Conservation (phyloP, 2,329 filamentous ascomycete genomes). For the Aspergillus pseudoterreus region DNA sequence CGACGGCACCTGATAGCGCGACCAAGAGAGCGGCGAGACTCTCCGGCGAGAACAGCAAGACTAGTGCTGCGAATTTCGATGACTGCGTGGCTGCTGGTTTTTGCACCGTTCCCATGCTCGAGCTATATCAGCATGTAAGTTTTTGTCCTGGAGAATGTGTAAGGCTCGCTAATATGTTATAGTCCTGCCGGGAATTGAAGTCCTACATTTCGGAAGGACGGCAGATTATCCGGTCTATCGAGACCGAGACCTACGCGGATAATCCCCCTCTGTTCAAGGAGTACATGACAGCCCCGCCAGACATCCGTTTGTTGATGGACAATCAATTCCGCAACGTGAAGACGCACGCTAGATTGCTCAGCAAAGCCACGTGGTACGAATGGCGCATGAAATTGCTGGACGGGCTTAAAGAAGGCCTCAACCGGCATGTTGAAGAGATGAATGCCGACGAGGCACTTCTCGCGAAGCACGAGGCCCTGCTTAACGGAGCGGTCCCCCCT, state of each 20-base stretch:
- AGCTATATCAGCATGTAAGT: constrained; percentile 84
- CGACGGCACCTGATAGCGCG: constrained; percentile 58
- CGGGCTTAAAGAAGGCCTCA: constrained; percentile 75
- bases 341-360: constrained; percentile 80
- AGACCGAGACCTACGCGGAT: constrained; percentile 80
- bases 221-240: constrained; percentile 84
- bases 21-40: constrained; percentile 27
- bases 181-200: constrained; percentile 89
- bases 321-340: constrained; percentile 98
- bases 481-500: constrained; percentile 65
- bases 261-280: constrained; percentile 90
- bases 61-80: constrained; percentile 53
- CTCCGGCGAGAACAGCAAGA: constrained; percentile 22
- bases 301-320: constrained; percentile 84
- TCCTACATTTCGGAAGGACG: constrained; percentile 94
- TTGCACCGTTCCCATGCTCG: constrained; percentile 87
- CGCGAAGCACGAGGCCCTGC: constrained; percentile 62
- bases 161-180: constrained; percentile 24
- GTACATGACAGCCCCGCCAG: constrained; percentile 79
- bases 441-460: constrained; percentile 66
- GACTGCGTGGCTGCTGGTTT: constrained; percentile 82
- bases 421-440: constrained; percentile 74
- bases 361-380: constrained; percentile 97
- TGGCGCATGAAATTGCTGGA: constrained; percentile 89
- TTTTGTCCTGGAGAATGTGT: constrained; percentile 3